Base-by-base conservation (phyloP, 2,329 filamentous ascomycete genomes). In the Tolypocladium cylindrosporum region DNA sequence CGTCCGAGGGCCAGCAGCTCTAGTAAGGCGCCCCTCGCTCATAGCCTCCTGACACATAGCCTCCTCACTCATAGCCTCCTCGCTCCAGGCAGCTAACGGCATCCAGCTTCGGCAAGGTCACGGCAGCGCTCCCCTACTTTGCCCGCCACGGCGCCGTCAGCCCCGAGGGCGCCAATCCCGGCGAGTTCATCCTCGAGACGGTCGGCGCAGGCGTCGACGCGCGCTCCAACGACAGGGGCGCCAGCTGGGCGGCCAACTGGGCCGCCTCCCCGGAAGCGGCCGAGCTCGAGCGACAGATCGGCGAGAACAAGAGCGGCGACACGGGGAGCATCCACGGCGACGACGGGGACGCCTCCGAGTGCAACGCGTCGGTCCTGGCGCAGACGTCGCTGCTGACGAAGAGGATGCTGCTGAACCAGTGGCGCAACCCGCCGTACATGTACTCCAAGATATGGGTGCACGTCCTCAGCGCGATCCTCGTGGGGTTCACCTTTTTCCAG, bases 201-300 rank as follows among this genome's bases (percentile, higher is more conserved):
- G 7, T 72, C 74, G 1, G 72, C 74, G 1, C 64, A 68, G 4
- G 70, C 71, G 7, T 72, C 36, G 9, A 68, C 24, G 72, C 70
- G 56, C 61, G 91, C 66, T 92, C 89, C 89, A 87, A 88, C 66
- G 81, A 89, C 41, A 86, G 90, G 67, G 92, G 89, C 89, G 74
- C 75, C 34, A 80, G 80, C 51, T 90, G 86, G 0, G 73, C 82
- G 13, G 79, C 91, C 65, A 82, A 83, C 60, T 74, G 77, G 40
- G 69, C 72, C 1, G 36, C 36, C 9, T 36, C 74, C 90, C 21
- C 70, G 85, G 7, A 72, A 81, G 13, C 36, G 2, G 36, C 36
- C 36, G 36, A 36, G 9, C 36, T 36, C 9, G 9, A 2, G 9
- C 36, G 36, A 4, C 36, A 36, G 9, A 36, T 36, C 10, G 36